A percentile compares a stretch with the other conserved stretches of the same genome.
Evolutionary conservation across 2,329 filamentous ascomycete genomes (phyloP).

Genomic region (Xenoacremonium recifei): DNA sequence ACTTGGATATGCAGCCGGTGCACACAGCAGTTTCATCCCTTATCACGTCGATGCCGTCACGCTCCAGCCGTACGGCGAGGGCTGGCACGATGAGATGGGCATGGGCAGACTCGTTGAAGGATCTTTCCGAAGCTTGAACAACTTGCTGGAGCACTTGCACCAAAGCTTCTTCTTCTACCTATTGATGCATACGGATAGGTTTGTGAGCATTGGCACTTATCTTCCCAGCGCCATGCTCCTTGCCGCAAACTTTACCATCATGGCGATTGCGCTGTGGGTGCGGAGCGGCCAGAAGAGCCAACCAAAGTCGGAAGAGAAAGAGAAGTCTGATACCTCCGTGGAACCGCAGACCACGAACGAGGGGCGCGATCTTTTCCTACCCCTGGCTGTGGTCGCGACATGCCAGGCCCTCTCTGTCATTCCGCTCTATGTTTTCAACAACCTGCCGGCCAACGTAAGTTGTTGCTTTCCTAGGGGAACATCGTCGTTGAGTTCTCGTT

Average conservation of each 20-base stretch:
- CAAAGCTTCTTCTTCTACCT: constrained; percentile 99
- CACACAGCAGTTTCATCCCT: constrained; percentile 94
- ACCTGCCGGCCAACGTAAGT: constrained; percentile 63
- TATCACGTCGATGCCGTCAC: constrained; percentile 98
- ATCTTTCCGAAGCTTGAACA: constrained; percentile 90
- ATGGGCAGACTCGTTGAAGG: constrained; percentile 88
- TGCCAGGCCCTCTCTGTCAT: constrained; percentile 76
- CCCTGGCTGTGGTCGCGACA: constrained; percentile 68
- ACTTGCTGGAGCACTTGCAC: constrained; percentile 92
- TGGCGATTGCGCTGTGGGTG: constrained; percentile 92
- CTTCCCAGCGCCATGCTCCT: constrained; percentile 96
- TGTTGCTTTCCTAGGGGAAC: not conserved
- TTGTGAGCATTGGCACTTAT: constrained; percentile 98
- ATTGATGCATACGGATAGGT: constrained; percentile 84
- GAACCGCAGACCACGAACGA: constrained; percentile 29
- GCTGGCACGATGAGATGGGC: constrained; percentile 98
- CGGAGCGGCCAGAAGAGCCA: constrained; percentile 66
- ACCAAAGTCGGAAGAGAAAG: constrained; percentile 10
- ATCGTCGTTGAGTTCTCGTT: too few relatives aligned
- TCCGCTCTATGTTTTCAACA: constrained; percentile 86
- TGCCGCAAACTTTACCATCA: constrained; percentile 92
- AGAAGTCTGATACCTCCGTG: constrained; percentile 9
- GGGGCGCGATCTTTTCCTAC: constrained; percentile 69
- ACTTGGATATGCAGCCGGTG: constrained; percentile 81
- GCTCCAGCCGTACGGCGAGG: constrained; percentile 82